phyloP scores from a whole-genome alignment of 495 filamentous ascomycete genomes.

The Xylaria castorea region DNA sequence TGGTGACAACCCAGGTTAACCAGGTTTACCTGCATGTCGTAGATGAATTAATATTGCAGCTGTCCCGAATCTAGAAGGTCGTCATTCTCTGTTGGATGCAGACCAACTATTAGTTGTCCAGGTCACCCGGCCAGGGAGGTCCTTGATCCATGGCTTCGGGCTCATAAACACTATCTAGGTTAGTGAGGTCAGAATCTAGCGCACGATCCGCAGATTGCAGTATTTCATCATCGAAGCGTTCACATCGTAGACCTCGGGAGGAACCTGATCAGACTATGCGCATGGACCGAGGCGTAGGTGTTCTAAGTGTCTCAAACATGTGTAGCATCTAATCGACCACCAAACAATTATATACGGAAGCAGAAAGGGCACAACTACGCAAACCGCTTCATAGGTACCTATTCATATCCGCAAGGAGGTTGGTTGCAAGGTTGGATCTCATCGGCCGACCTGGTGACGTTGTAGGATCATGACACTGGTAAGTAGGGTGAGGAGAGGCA shows the following conservation, averaged over 20 bases:
- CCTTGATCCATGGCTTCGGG: constrained; percentile 24
- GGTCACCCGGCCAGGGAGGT: background rate
- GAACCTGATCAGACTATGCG: background rate
- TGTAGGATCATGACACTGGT: background rate
- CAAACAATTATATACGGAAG: background rate
- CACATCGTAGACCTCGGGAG: background rate
- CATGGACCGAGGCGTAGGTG: background rate
- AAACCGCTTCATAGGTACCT: background rate
- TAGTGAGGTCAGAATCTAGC: background rate
- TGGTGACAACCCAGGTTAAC: background rate
- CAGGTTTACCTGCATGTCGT: constrained; percentile 28
- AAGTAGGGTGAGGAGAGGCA: background rate
- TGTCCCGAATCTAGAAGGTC: constrained; percentile 37
- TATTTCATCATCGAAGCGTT: constrained; percentile 9
- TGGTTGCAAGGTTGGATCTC: background rate
- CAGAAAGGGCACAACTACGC: background rate
- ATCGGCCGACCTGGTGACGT: constrained; percentile 10
- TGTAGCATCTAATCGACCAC: background rate
- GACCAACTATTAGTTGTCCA: background rate
- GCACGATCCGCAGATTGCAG: background rate
- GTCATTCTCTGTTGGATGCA: constrained; percentile 9
- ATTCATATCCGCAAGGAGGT: background rate
- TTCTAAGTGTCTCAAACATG: background rate
- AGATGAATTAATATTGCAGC: constrained; percentile 15
- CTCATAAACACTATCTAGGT: background rate